Conservation (phyloP, 176 grass and related monocot species). For the Oryza punctata region DNA sequence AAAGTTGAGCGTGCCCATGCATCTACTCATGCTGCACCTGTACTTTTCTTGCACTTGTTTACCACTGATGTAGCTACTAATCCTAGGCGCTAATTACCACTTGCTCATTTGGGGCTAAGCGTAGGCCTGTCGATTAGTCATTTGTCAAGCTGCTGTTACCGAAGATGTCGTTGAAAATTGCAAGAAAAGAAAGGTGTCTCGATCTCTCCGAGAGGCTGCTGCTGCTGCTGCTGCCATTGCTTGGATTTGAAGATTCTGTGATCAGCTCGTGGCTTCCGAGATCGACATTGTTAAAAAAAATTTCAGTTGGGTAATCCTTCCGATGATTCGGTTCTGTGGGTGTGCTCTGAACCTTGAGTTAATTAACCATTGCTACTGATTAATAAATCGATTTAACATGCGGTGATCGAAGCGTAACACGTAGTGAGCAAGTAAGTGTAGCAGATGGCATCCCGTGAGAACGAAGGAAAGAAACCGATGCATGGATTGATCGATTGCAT, state of each 20-base stretch:
- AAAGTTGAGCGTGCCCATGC: slow-evolving; percentile 33
- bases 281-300: too few relatives aligned
- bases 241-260: slow-evolving; percentile 16
- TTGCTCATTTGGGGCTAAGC: slow-evolving; percentile 7
- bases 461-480: not conserved
- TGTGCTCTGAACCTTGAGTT: not conserved
- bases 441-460: not conserved
- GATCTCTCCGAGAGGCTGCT: not conserved
- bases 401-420: not conserved
- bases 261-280: not conserved
- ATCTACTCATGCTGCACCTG: slow-evolving; percentile 8
- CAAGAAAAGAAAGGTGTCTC: not conserved
- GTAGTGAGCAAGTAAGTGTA: not conserved
- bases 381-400: not conserved
- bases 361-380: not conserved
- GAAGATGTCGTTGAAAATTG: slow-evolving; percentile 29
- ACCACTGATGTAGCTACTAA: not conserved
- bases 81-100: not conserved
- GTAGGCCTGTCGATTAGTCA: slow-evolving; percentile 28
- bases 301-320: not conserved
- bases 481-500: not conserved
- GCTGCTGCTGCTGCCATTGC: slow-evolving; percentile 9
- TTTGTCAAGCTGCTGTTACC: slow-evolving; percentile 35
- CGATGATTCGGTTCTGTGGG: not conserved
- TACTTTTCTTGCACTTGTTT: slow-evolving; percentile 1